These are phyloP conservation scores for Salix suchowensis DNA, from an alignment of 345 rosid species.

Conservation along the genomic window DNA sequence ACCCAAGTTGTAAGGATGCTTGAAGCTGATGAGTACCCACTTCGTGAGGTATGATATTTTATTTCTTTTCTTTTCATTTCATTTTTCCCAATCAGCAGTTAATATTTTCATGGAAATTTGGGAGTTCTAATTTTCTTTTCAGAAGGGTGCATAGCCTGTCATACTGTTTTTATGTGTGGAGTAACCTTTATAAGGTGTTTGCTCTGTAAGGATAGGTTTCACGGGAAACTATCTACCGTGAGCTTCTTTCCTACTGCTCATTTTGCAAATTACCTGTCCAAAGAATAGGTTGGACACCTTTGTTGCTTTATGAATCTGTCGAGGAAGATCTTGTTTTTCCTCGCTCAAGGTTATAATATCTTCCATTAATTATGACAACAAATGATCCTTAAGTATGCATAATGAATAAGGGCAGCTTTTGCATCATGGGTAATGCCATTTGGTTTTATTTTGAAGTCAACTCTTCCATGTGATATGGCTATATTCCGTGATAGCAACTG, in stretches of 20 bases:
- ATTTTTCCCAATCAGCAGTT: not conserved
- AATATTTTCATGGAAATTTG: not conserved
- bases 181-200: not conserved
- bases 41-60: slow-evolving; percentile 56
- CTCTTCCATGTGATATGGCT: not conserved
- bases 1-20: slow-evolving; percentile 84
- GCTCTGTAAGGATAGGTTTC: not conserved
- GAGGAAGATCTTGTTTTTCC: not conserved
- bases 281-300: not conserved
- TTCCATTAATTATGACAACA: not conserved
- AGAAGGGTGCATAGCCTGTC: not conserved
- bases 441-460: not conserved
- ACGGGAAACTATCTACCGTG: not conserved
- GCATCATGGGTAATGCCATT: not conserved
- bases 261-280: not conserved
- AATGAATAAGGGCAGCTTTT: not conserved
- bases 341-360: not conserved
- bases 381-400: not conserved
- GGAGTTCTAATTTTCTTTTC: not conserved
- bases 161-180: not conserved
- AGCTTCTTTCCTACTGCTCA: not conserved
- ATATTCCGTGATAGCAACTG: not conserved
- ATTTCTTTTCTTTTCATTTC: not conserved
- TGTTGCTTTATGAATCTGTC: not conserved
- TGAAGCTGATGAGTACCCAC: slow-evolving; percentile 77